A percentile compares a stretch with the other conserved stretches of the same genome.
Conservation (phyloP, 106 monocot genomes). For the Chionographis japonica region DNA sequence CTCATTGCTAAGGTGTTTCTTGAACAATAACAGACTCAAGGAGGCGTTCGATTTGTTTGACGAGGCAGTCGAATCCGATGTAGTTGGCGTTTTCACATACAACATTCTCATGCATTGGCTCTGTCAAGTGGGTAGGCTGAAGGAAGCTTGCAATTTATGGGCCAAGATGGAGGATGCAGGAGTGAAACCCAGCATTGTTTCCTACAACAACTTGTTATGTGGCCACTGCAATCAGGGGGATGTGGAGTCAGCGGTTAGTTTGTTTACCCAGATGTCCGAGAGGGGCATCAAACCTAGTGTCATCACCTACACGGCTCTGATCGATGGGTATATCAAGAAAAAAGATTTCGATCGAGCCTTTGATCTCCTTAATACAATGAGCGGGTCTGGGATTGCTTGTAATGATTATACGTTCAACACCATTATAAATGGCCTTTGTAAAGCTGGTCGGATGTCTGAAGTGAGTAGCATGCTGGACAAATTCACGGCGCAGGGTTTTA, state of each 20-base stretch:
- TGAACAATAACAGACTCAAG: slow-evolving; percentile 31
- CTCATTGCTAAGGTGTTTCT: slow-evolving; percentile 25
- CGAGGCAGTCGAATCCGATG: slow-evolving; percentile 30
- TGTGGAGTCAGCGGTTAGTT: slow-evolving; percentile 33
- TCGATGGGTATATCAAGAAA: slow-evolving; percentile 47
- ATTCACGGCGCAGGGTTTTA: slow-evolving; percentile 56
- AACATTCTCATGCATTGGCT: slow-evolving; percentile 62
- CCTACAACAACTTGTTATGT: slow-evolving; percentile 55
- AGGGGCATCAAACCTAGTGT: slow-evolving; percentile 39
- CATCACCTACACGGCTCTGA: slow-evolving; percentile 50
- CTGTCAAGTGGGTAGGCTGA: slow-evolving; percentile 25
- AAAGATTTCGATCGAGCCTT: slow-evolving; percentile 35
- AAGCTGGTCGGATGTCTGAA: slow-evolving; percentile 35
- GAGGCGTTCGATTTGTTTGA: slow-evolving; percentile 41
- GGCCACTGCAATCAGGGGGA: slow-evolving; percentile 43
- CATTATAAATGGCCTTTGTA: slow-evolving; percentile 53
- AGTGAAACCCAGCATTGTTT: slow-evolving; percentile 37
- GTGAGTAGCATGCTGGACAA: slow-evolving; percentile 30
- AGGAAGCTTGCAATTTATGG: slow-evolving; percentile 54
- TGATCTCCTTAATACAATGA: slow-evolving; percentile 40
- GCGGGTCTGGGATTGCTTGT: slow-evolving; percentile 24
- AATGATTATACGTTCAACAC: slow-evolving; percentile 56
- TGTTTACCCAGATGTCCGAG: slow-evolving; percentile 47
- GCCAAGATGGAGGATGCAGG: slow-evolving; percentile 49
- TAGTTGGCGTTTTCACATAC: slow-evolving; percentile 50